These are phyloP conservation scores for Penicillium sp. DNA, from an alignment of 2,329 filamentous ascomycete species.

Conservation along the genomic window DNA sequence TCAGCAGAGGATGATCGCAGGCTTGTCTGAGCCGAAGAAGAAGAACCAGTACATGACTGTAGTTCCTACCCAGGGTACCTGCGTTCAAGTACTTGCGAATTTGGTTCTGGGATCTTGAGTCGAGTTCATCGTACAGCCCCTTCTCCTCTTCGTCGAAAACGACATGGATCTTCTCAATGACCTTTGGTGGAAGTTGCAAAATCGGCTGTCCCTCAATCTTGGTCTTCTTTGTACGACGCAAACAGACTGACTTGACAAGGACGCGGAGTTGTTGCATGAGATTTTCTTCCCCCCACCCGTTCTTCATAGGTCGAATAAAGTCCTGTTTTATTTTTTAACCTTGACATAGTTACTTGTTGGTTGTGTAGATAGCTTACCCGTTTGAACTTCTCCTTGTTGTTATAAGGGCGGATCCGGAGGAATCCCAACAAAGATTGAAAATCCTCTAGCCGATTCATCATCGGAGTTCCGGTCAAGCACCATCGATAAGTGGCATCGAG, in stretches of 20 bases:
- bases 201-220: constrained; percentile 77
- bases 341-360: not conserved
- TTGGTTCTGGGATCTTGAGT: constrained; percentile 63
- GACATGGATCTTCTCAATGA: constrained; percentile 61
- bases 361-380: constrained; percentile 39
- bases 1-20: constrained; percentile 73
- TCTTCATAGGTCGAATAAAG: constrained; percentile 56
- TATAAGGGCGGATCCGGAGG: constrained; percentile 73
- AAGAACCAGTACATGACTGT: constrained; percentile 77
- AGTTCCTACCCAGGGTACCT: constrained; percentile 68
- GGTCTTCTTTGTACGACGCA: constrained; percentile 79
- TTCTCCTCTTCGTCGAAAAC: constrained; percentile 66
- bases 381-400: constrained; percentile 62
- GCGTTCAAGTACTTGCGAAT: constrained; percentile 76
- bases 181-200: constrained; percentile 65
- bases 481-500: constrained; percentile 65
- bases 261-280: constrained; percentile 72
- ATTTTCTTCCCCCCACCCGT: constrained; percentile 32
- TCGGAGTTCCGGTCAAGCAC: constrained; percentile 78
- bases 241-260: constrained; percentile 74
- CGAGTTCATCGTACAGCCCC: constrained; percentile 65
- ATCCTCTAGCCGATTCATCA: constrained; percentile 84
- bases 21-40: constrained; percentile 77
- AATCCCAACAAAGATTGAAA: constrained; percentile 77
- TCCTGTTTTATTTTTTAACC: constrained; percentile 31